Evolutionary conservation across 345 rosid species (phyloP).

Genomic region (Linum usitatissimum): DNA sequence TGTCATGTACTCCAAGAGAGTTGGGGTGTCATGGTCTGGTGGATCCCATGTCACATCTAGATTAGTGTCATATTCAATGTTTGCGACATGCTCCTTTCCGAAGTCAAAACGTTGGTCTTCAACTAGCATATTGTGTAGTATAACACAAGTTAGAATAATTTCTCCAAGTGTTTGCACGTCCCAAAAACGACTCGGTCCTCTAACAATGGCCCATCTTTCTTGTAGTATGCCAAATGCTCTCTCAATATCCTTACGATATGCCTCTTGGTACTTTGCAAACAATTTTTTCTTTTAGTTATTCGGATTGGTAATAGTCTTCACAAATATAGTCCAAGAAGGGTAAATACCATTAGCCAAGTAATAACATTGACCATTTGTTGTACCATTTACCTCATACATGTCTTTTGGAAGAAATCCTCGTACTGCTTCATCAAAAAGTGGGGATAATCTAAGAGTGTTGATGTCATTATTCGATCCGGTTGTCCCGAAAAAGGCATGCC

Average conservation of each 20-base stretch:
- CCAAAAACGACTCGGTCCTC: not conserved
- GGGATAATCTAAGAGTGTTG: not conserved
- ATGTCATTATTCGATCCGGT: not conserved
- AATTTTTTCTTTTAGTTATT: too few species aligned
- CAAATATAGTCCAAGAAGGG: not conserved
- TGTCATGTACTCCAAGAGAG: not conserved
- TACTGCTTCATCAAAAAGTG: not conserved
- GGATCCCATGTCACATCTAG: not conserved
- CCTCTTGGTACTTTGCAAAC: not conserved
- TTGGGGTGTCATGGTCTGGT: not conserved
- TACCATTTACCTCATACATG: not conserved
- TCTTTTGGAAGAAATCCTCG: not conserved
- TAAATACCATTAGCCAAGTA: not conserved
- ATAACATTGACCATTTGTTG: not conserved
- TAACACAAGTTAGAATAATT: slow-evolving; percentile 2
- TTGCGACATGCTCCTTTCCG: not conserved
- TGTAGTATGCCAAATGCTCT: slow-evolving; percentile 1
- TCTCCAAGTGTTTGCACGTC: not conserved
- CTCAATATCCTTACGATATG: slow-evolving; percentile 2
- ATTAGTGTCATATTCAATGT: not conserved
- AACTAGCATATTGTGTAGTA: slow-evolving; percentile 5
- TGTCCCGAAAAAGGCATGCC: not conserved
- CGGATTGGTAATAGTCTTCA: not conserved
- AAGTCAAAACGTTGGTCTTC: not conserved
- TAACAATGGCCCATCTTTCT: not conserved